Percentiles rank a stretch among this genome's conserved stretches.
Evolutionary conservation across 768 basidiomycete genomes (phyloP).

Genomic region (Xerocomellus dryophilus): DNA sequence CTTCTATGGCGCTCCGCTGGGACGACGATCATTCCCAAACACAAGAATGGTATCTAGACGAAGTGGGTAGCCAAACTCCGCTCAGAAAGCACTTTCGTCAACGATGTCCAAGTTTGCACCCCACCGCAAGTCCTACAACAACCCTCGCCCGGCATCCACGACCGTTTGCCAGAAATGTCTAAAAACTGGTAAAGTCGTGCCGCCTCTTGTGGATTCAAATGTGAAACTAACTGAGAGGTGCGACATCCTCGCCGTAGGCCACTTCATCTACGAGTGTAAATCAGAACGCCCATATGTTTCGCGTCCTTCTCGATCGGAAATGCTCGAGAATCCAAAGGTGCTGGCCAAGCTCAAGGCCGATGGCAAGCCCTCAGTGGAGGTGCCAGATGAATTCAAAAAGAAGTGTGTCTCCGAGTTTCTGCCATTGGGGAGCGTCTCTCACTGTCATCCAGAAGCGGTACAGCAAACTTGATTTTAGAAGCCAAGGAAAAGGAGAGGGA

Average conservation of each 20-base stretch:
- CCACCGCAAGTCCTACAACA: slow-evolving; percentile 58
- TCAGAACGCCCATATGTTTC: slow-evolving; percentile 75
- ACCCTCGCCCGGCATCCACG: slow-evolving; percentile 58
- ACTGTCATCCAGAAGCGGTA: slow-evolving; percentile 52
- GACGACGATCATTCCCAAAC: slow-evolving; percentile 17
- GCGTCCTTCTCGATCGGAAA: slow-evolving; percentile 85
- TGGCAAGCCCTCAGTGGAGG: slow-evolving; percentile 74
- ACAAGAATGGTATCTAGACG: slow-evolving; percentile 10
- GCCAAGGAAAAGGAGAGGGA: slow-evolving; percentile 76
- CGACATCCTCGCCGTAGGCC: slow-evolving; percentile 47
- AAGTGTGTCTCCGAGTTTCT: slow-evolving; percentile 46
- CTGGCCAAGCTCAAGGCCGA: slow-evolving; percentile 66
- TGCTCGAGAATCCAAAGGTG: slow-evolving; percentile 72
- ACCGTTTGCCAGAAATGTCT: slow-evolving; percentile 87
- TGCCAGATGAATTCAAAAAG: slow-evolving; percentile 88
- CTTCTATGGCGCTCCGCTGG: neutral
- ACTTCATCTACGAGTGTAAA: slow-evolving; percentile 92
- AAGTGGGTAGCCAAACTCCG: slow-evolving; percentile 8
- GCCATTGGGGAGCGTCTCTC: neutral
- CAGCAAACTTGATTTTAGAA: slow-evolving; percentile 82
- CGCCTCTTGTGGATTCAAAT: slow-evolving; percentile 2
- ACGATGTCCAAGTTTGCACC: slow-evolving; percentile 81
- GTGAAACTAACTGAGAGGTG: neutral
- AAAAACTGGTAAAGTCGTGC: slow-evolving; percentile 45
- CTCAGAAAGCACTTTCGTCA: neutral